Percentiles rank a stretch among this genome's conserved stretches.
Evolutionary conservation across 305 asterid species (phyloP).

Genomic region (Fraxinus nigra): DNA sequence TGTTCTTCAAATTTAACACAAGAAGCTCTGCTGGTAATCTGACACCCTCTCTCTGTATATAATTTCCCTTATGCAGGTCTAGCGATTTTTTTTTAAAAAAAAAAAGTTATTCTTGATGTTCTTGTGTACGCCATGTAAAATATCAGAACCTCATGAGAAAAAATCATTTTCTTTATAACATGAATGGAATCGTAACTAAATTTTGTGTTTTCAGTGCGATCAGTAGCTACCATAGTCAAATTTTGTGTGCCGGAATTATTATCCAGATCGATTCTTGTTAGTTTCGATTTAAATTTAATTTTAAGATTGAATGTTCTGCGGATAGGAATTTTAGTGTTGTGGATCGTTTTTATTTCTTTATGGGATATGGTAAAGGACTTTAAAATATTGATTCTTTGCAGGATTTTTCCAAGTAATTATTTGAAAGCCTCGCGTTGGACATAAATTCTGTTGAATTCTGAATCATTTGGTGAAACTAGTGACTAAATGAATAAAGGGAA

Average conservation of each 20-base stretch:
- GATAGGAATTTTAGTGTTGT: background rate
- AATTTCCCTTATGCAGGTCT: background rate
- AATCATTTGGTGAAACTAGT: background rate
- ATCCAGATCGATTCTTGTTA: background rate
- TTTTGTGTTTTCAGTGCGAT: conserved; percentile 10
- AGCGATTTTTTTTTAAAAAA: background rate
- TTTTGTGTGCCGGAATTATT: background rate
- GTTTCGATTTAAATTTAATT: conserved; percentile 3
- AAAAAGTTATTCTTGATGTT: background rate
- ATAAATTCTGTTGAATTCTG: background rate
- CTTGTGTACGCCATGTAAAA: background rate
- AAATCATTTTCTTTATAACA: background rate
- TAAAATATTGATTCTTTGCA: background rate
- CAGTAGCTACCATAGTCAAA: background rate
- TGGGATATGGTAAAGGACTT: conserved; percentile 4
- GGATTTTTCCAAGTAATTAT: background rate
- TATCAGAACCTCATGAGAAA: background rate
- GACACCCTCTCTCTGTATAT: background rate
- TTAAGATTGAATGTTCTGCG: background rate
- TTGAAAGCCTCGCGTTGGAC: background rate
- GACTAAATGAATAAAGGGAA: background rate
- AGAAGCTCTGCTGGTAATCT: conserved; percentile 22
- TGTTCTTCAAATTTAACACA: background rate
- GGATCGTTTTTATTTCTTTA: background rate
- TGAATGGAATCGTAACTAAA: background rate